Base-by-base conservation (phyloP, 257 asterid species). In the Anisodus tanguticus region DNA sequence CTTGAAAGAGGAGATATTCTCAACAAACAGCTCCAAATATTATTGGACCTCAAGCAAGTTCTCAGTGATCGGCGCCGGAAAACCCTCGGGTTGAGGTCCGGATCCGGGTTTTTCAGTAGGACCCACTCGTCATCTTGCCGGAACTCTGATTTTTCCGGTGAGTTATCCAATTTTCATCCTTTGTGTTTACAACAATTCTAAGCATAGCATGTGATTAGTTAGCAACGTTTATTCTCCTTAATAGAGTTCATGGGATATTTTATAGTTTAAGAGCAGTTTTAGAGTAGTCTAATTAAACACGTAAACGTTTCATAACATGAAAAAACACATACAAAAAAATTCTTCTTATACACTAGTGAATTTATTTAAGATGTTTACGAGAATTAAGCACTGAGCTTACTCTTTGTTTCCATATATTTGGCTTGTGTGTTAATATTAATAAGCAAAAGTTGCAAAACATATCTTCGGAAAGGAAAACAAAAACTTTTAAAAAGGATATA, bases 1-100 rank as follows among this genome's bases (percentile, higher is more conserved):
- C 87, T 95, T 5, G 96, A 95, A 69, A 95, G 98, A 84, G 99
- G 97, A 2, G 95, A 93, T 4, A 76, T 85, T 55, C 80, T 97
- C 13, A 94, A 89, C 31, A 95, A 90, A 82, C 99, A 97, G 82
- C 96, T 97, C 16, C 93, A 89, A 17, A 94, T 93, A 76, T 76
- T 97, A 86, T 57, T 91, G 63, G 97, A 95, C 85, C 93, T 92
- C 72, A 97, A 95, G 90, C 91, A 86, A 19, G 86, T 94, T 47
- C 83, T 93, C 13, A 37, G 31, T 3, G 93, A 91, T 7, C 91
- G 94, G 0, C 91, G 92, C 87, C 89, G 92, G 82, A 92, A 88
- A 89, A 85, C 15, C 15, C 84, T 41, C 6, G 80, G 69, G 2
- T 51, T 92, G 5, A 86, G 37, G 31, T 66, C 88, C 0, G 80